Evolutionary conservation across 805 yeast species (phyloP), one percentile per base, ranked within the genome.

Genomic region (Metschnikowia hibisci): DNA sequence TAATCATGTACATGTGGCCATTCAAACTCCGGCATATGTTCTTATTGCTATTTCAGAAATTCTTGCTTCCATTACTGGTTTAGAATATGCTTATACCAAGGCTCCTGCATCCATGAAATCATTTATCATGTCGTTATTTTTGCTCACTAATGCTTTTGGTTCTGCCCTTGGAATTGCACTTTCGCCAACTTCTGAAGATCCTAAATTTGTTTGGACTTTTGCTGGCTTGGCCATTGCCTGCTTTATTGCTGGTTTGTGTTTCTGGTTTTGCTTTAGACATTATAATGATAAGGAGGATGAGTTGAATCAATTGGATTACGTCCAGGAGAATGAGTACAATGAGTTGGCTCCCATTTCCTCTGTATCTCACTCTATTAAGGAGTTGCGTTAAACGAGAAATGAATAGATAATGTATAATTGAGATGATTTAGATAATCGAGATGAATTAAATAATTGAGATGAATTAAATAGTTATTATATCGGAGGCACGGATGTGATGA

Each of bases 31-130:
- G 13, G 84, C 88, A 4, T 86, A 85, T 63, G 74, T 83, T 33
- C 66, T 86, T 50, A 80, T 83, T 62, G 91, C 86, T 10, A 60
- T 83, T 42, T 78, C 89, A 13, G 95, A 86, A 64, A 84, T 85
- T 51, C 76, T 86, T 53, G 89, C 90, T 26, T 82, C 86, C 41
- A 78, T 84, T 54, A 84, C 93, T 16, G 93, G 91, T 54, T 76
- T 83, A 53, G 93, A 86, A 67, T 84, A 83, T 58, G 95, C 95
- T 14, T 86, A 83, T 67, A 80, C 89, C 22, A 82, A 85, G 67
- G 91, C 93, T 5, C 93, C 93, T 32, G 74, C 73, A 7, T 66
- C 75, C 39, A 80, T 80, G 85, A 79, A 78, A 62, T 76, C 84
- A 12, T 76, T 80, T 57, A 74, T 80, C 55, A 79, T 80, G 81